Evolutionary conservation across 2,329 filamentous ascomycete genomes (phyloP).

Genomic region (Macrophomina pseudophaseolina): DNA sequence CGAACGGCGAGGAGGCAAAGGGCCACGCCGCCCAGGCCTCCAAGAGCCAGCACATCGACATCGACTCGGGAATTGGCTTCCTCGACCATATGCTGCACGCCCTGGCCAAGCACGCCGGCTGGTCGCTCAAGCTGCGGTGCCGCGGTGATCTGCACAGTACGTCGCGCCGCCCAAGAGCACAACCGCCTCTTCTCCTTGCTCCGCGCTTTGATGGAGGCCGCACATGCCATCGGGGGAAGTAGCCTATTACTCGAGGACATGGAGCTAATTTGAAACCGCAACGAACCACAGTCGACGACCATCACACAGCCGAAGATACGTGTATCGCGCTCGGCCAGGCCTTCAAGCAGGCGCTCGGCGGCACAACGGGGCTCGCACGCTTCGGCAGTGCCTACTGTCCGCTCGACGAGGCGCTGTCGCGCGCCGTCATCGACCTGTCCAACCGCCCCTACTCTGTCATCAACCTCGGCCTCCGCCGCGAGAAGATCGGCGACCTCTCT

Average conservation of each 20-base stretch:
- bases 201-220: too few relatives aligned
- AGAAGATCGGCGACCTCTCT: constrained; percentile 92
- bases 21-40: constrained; percentile 84
- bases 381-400: constrained; percentile 93
- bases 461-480: constrained; percentile 81
- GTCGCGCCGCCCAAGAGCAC: constrained; percentile 38
- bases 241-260: too few relatives aligned
- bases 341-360: constrained; percentile 80
- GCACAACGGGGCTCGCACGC: constrained; percentile 79
- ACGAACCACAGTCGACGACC: constrained; percentile 78
- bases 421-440: constrained; percentile 92
- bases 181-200: neutral
- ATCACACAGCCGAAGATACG: constrained; percentile 96
- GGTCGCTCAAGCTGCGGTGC: constrained; percentile 83
- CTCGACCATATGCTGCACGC: constrained; percentile 99
- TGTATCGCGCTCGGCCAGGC: constrained; percentile 88
- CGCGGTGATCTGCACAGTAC: constrained; percentile 89
- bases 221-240: too few relatives aligned
- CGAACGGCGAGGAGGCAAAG: constrained; percentile 45
- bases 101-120: constrained; percentile 92
- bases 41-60: constrained; percentile 80
- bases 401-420: constrained; percentile 91
- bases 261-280: too few relatives aligned
- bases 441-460: constrained; percentile 88
- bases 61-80: constrained; percentile 92